Percentiles rank a stretch among this genome's conserved stretches.
Conservation (phyloP, 2,329 filamentous ascomycete genomes). For the Botryotinia convoluta region DNA sequence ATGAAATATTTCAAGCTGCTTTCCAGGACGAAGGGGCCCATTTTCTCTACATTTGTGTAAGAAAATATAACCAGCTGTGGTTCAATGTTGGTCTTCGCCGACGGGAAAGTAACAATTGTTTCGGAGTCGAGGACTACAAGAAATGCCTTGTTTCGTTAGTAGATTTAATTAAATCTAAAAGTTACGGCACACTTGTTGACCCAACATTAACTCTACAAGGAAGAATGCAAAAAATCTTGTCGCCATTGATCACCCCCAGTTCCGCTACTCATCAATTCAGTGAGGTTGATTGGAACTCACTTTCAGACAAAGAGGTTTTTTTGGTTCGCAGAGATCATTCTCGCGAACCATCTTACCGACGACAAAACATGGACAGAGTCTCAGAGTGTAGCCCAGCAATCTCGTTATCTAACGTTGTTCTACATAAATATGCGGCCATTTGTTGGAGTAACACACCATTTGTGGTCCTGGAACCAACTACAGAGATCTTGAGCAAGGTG, state of each 20-base stretch:
- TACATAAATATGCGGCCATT: slow-evolving; percentile 22
- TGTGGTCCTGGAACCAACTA: slow-evolving; percentile 22
- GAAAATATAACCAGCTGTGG: too few relatives aligned
- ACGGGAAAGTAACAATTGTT: too few relatives aligned
- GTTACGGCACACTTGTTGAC: neutral
- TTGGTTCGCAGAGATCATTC: slow-evolving; percentile 20
- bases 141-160: too few relatives aligned
- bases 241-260: slow-evolving; percentile 22
- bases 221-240: slow-evolving; percentile 20
- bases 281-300: slow-evolving; percentile 13
- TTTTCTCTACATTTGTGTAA: too few relatives aligned
- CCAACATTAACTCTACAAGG: neutral
- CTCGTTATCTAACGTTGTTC: slow-evolving; percentile 26
- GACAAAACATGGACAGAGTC: slow-evolving; percentile 23
- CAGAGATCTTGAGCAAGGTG: slow-evolving; percentile 20
- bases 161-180: neutral
- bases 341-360: slow-evolving; percentile 23
- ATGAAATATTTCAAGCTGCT: slow-evolving; percentile 33
- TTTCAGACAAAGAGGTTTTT: slow-evolving; percentile 26
- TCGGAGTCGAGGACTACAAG: too few relatives aligned
- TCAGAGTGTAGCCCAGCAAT: slow-evolving; percentile 17
- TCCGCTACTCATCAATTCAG: slow-evolving; percentile 12
- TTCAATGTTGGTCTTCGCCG: slow-evolving; percentile 29
- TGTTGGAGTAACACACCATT: slow-evolving; percentile 35
- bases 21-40: too few relatives aligned